Percentiles rank a stretch among this genome's conserved stretches.
Conservation (phyloP, 83 land plant genomes). For the Picea mariana region DNA sequence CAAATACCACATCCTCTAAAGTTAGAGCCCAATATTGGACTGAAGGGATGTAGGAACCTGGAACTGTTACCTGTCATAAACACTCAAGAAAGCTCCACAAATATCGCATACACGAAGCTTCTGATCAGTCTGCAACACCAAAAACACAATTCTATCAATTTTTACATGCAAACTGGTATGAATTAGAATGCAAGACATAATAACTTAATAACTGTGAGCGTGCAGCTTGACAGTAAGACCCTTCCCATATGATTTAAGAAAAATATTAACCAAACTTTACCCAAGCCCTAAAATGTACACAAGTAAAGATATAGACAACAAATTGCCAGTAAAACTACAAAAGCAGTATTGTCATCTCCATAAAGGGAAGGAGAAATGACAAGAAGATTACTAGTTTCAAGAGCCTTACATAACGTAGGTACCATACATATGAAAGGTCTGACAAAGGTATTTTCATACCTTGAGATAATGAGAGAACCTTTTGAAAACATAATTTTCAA, state of each 20-base stretch:
- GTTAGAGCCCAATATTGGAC: neutral
- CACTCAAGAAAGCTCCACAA: constrained; percentile 60
- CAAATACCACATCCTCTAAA: constrained; percentile 1
- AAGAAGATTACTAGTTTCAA: too few relatives aligned
- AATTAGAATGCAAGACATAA: neutral
- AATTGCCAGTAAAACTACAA: too few relatives aligned
- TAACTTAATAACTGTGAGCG: neutral
- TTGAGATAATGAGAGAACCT: too few relatives aligned
- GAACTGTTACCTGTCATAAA: constrained; percentile 53
- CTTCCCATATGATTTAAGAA: neutral
- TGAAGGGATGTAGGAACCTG: constrained; percentile 4
- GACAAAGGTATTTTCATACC: too few relatives aligned
- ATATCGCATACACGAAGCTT: constrained; percentile 65
- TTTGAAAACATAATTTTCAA: too few relatives aligned
- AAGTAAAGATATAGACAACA: too few relatives aligned
- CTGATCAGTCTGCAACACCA: constrained; percentile 48
- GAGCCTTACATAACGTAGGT: too few relatives aligned
- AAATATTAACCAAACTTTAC: neutral
- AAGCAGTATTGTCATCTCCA: neutral
- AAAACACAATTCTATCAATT: neutral
- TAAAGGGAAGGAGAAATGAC: neutral
- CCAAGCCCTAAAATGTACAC: neutral
- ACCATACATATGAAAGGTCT: too few relatives aligned
- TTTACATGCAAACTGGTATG: neutral
- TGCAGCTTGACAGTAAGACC: too few relatives aligned